Evolutionary conservation across 2,329 filamentous ascomycete species (phyloP), one percentile per base, ranked within the genome.

Genomic region (Fusarium falciforme): DNA sequence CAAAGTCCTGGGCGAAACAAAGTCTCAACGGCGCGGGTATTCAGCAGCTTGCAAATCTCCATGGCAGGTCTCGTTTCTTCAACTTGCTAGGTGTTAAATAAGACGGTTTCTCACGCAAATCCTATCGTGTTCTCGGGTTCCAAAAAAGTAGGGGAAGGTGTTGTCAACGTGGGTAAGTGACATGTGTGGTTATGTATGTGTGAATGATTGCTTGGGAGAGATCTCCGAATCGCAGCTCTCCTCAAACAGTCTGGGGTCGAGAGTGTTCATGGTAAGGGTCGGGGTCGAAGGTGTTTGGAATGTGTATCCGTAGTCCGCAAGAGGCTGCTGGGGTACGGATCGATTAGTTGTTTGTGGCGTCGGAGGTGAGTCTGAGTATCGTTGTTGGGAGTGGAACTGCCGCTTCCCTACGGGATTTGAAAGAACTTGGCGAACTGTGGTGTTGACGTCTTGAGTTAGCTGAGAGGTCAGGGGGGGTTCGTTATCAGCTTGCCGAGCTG

Each of bases 171-270:
- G 47, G 27, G 27, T n/a, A 29, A 29, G 47, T 52, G 47, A 14
- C 11, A 40, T 25, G 22, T 16, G 35, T 40, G n/a, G 10, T 40
- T 27, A 58, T 22, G 6, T 6, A 5, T 17, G 22, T 38, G 35
- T 9, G 5, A 22, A 31, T 2, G 61, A 29, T 22, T 35, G 35
- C 17, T 40, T 54, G 17, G 16, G 14, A 59, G 40, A 29, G 9
- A 6, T 7, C 10, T 27, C n/a, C 1, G 29, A 6, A 5, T 55
- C 55, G 8, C n/a, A 14, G 7, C 11, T 59, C 1, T n/a, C 5
- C n/a, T 22, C 29, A 14, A 61, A 65, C 17, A 63, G 5, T 20
- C 35, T 33, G 1, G 57, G 64, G 6, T 74, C 68, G 14, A 72
- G 55, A 3, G 16, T 14, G 3, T 9, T 25, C 20, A 8, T 38